Evolutionary conservation across 2,329 filamentous ascomycete species (phyloP), one percentile per base, ranked within the genome.

Genomic region (Xylaria sp.): DNA sequence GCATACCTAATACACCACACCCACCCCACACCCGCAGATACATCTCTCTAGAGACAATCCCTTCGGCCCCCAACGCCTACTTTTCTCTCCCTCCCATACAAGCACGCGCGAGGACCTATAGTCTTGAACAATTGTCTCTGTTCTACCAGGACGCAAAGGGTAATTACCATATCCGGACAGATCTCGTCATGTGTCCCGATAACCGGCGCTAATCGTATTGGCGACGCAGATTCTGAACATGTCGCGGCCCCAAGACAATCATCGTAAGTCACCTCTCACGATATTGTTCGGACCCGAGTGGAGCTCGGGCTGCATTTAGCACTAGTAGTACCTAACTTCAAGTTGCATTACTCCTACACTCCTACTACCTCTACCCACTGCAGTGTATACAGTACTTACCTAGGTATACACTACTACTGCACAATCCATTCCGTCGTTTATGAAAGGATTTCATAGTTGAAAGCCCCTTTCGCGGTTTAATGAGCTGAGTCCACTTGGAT

Each of bases 101-200:
- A 67, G 32, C 52, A 51, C 58, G 13, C 44, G 32, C 44, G 32
- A 59, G 10, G 13, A n/a, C 51, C 15, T 57, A 62, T 46, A 62
- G 55, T 63, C 32, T 51, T 41, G 25, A 58, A 20, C 54, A 23
- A 50, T 50, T 8, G 25, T 46, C 39, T 48, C 20, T 52, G 13
- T 41, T 61, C 32, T 23, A 64, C 60, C 63, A 62, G 37, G 57
- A 68, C 66, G 59, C 41, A 70, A 70, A 44, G 46, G 70, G 70
- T 70, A 68, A 66, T 23, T 72, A 56, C 69, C 63, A 7, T 63
- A 66, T 69, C 63, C 48, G 69, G 69, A 54, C 50, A 60, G 63
- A 59, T 54, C 39, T 51, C 67, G 34, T 69, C 62, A 54, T 59
- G 28, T n/a, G 37, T 28, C 50, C 63, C 44, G 41, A 48, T 32